A percentile compares a stretch with the other conserved stretches of the same genome.
Conservation (phyloP, 306 rosid species). For the Delonix regia region DNA sequence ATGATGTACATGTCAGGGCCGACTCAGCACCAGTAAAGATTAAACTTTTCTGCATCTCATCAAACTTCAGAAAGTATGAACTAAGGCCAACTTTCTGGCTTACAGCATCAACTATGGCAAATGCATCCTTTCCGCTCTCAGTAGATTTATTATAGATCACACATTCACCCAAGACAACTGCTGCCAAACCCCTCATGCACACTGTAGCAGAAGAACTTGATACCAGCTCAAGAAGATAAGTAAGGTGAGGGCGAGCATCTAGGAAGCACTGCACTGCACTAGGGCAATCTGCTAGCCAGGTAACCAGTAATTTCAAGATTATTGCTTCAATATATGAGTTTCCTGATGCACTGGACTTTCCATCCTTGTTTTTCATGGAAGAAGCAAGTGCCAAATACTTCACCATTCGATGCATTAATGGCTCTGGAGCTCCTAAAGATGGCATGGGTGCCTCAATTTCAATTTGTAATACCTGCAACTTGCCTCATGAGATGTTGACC, state of each 20-base stretch:
- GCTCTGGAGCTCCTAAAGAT: constrained; percentile 82
- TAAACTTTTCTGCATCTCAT: constrained; percentile 78
- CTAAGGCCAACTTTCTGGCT: constrained; percentile 93
- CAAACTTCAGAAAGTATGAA: constrained; percentile 78
- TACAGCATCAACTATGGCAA: constrained; percentile 72
- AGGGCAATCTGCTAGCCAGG: constrained; percentile 87
- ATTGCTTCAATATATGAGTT: constrained; percentile 66
- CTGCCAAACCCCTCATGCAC: constrained; percentile 77
- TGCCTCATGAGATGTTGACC: constrained; percentile 29
- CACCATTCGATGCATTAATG: constrained; percentile 83
- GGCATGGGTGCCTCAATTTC: constrained; percentile 82
- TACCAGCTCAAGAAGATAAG: constrained; percentile 84
- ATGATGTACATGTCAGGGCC: constrained; percentile 51
- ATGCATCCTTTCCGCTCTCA: constrained; percentile 75
- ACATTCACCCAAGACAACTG: constrained; percentile 91
- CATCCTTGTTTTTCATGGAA: constrained; percentile 76
- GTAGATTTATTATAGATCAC: constrained; percentile 77
- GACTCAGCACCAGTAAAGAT: constrained; percentile 61
- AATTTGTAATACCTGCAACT: constrained; percentile 71
- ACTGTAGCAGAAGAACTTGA: constrained; percentile 74
- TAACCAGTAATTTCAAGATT: constrained; percentile 79
- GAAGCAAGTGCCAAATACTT: constrained; percentile 86
- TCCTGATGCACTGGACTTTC: constrained; percentile 56
- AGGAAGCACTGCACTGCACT: constrained; percentile 86
- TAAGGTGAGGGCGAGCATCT: constrained; percentile 90